Percentiles rank a stretch among this genome's conserved stretches.
Conservation (phyloP, 2,329 filamentous ascomycete species). For the Nemania sp. region DNA sequence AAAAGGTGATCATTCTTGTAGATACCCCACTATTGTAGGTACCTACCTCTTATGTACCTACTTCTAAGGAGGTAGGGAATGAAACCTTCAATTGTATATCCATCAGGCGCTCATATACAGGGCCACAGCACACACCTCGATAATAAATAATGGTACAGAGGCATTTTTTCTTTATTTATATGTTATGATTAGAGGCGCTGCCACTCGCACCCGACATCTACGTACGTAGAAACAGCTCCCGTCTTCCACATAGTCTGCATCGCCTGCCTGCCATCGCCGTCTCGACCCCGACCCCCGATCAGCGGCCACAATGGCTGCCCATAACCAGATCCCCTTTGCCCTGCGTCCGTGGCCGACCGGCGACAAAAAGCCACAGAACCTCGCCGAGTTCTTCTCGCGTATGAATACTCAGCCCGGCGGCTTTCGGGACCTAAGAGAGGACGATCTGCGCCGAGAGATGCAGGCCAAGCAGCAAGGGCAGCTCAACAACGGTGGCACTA, state of each 20-base stretch:
- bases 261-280: no score
- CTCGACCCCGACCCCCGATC: constrained; percentile 5
- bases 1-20: no score
- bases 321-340: constrained; percentile 60
- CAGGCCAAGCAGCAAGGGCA: constrained; percentile 56
- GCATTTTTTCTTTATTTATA: background rate
- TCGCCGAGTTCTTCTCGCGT: constrained; percentile 82
- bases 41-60: no score
- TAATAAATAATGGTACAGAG: background rate
- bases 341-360: constrained; percentile 73
- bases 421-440: constrained; percentile 83
- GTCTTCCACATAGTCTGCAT: background rate
- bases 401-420: constrained; percentile 83
- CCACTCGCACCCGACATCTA: no score
- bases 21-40: no score
- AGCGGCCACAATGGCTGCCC: constrained; percentile 41
- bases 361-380: constrained; percentile 67
- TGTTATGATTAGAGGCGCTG: background rate
- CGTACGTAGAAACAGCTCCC: background rate
- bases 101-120: no score
- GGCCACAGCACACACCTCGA: background rate
- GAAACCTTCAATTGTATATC: no score
- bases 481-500: constrained; percentile 58
- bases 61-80: no score
- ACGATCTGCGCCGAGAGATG: constrained; percentile 77